Base-by-base conservation (phyloP, 805 yeast species). In the Metschnikowia corniflorae region DNA sequence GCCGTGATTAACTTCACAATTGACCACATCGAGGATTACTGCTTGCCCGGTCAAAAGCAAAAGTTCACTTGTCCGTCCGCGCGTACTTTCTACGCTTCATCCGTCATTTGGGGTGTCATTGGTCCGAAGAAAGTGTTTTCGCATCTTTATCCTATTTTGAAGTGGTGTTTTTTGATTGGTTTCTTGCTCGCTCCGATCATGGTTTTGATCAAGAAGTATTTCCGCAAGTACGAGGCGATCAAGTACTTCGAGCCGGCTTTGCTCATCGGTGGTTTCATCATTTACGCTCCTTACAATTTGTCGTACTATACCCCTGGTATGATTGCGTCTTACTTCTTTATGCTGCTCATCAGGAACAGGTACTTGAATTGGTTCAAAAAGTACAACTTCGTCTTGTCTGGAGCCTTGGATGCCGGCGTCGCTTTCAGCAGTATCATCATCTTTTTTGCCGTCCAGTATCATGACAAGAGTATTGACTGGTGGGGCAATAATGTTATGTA, bases 401-500 rank as follows among this genome's bases (percentile, higher is more conserved):
- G 70, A 26, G 72, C 69, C 31, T 54, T 67, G 50, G 70, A 65
- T 42, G 59, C 65, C 37, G 71, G 72, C 23, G 59, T 67, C 43
- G 69, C 72, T 20, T 60, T 62, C 52, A 55, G 62, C 19, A 51
- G 60, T 3, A 56, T 65, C 45, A 55, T 65, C 31, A 63, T 65
- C 34, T 65, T 64, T 51, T 63, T 65, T 42, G 49, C 58, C 23
- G 50, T 47, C 33, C 49, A 45, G 29, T 53, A 42, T 33, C 41
- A 44, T 53, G 18, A 18, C 24, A 22, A 43, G 51, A 49, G 58
- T 62, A 33, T 49, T 15, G 32, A 37, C 4, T 82, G 89, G 89
- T 82, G 88, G 88, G 88, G 87, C 13, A 73, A 70, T 35, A 55
- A 51, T 26, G 77, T 73, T 26, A 26, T 51, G 0, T 50, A 43